Percentiles rank a stretch among this genome's conserved stretches.
Conservation (phyloP, 768 basidiomycete species). For the Antrodiella citrinella region DNA sequence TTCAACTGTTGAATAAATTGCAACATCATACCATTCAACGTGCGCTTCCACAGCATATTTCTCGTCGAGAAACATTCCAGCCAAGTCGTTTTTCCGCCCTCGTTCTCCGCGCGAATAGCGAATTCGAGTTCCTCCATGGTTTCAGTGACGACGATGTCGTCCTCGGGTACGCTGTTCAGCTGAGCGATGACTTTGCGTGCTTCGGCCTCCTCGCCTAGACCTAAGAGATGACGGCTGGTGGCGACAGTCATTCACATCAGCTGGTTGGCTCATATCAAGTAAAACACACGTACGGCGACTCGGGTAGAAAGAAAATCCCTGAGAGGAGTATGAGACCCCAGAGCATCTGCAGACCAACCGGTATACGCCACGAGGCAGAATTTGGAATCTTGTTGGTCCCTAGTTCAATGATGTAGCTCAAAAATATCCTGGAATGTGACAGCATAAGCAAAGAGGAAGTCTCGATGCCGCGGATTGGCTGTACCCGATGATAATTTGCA, state of each 20-base stretch:
- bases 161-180: conserved; percentile 53
- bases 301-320: conserved; percentile 69
- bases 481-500: conserved; percentile 69
- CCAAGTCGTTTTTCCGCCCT: conserved; percentile 76
- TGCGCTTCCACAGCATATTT: conserved; percentile 66
- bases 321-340: conserved; percentile 62
- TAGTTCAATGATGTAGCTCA: conserved; percentile 65
- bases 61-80: conserved; percentile 65
- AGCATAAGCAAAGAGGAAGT: too few relatives aligned
- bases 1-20: conserved; percentile 78
- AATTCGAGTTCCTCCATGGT: conserved; percentile 55
- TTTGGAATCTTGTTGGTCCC: conserved; percentile 47
- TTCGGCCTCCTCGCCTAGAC: conserved; percentile 40
- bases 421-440: conserved; percentile 44
- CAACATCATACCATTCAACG: conserved; percentile 74
- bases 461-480: conserved; percentile 6
- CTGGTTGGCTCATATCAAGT: neutral
- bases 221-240: conserved; percentile 65
- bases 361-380: conserved; percentile 66
- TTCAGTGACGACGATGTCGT: conserved; percentile 53
- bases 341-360: conserved; percentile 65
- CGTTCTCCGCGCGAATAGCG: conserved; percentile 65
- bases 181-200: conserved; percentile 58
- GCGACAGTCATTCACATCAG: neutral
- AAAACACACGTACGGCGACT: conserved; percentile 54